Percentiles rank a stretch among this genome's conserved stretches.
These are phyloP conservation scores for Magnaporthiopsis rhizophila DNA, from an alignment of 2,329 filamentous ascomycete genomes.

Conservation along the genomic window DNA sequence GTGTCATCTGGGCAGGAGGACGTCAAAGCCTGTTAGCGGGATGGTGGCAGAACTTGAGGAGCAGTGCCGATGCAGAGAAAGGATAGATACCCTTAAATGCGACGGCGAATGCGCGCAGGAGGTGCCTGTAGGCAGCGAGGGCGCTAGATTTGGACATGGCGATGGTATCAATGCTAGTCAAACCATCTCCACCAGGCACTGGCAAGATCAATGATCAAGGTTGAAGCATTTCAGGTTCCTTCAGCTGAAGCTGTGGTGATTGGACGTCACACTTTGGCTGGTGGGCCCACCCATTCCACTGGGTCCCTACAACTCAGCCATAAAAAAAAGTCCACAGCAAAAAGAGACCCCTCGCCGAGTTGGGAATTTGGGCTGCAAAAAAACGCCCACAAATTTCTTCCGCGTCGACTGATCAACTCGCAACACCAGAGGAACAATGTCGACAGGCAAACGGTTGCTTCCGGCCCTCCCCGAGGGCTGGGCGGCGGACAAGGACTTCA, in stretches of 20 bases:
- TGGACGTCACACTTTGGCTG: not conserved
- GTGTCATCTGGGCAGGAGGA: conserved; percentile 54
- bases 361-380: not conserved
- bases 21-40: not conserved
- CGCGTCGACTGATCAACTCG: not conserved
- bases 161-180: not conserved
- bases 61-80: not conserved
- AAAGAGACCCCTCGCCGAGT: not conserved
- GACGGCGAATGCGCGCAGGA: conserved; percentile 4
- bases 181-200: not conserved
- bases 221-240: not conserved
- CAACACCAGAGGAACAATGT: not conserved
- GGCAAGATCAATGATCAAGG: not conserved
- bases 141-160: not conserved
- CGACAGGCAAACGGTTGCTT: conserved; percentile 56
- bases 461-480: conserved; percentile 73
- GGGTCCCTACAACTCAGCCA: not conserved
- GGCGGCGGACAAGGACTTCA: conserved; percentile 88
- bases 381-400: not conserved
- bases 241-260: not conserved
- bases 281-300: not conserved
- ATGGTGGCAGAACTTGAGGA: not conserved
- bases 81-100: conserved; percentile 6
- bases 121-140: conserved; percentile 3
- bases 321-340: not conserved